These are phyloP conservation scores for Fraxinus sp. DNA, from an alignment of 305 asterid species.

Conservation along the genomic window DNA sequence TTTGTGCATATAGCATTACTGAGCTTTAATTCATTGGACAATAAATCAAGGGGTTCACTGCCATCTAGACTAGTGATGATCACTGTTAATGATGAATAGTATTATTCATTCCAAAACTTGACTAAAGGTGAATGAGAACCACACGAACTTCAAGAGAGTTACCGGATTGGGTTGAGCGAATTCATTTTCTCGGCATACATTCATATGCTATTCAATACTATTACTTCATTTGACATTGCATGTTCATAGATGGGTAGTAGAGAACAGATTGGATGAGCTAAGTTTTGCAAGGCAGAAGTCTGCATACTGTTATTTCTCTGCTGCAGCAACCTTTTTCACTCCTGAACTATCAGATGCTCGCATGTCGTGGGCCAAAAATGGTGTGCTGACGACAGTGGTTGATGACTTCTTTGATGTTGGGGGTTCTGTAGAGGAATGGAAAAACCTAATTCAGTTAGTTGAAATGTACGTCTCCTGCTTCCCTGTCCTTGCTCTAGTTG, in stretches of 20 bases:
- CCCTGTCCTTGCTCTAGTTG: conserved; percentile 12
- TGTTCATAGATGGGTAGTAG: conserved; percentile 68
- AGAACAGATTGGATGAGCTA: conserved; percentile 68
- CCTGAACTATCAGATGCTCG: conserved; percentile 84
- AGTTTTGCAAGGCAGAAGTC: conserved; percentile 78
- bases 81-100: too few species aligned
- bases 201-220: background rate
- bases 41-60: background rate
- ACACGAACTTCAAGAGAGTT: background rate
- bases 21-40: background rate
- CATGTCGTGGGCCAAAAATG: conserved; percentile 87
- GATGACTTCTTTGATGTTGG: conserved; percentile 91
- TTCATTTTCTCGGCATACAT: background rate
- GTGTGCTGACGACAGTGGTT: conserved; percentile 72
- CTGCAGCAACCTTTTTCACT: conserved; percentile 62
- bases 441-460: conserved; percentile 59
- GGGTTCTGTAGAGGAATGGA: conserved; percentile 74
- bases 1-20: background rate
- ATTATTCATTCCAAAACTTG: background rate
- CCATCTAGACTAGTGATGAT: background rate
- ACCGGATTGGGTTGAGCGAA: background rate
- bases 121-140: background rate
- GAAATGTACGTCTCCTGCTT: conserved; percentile 39
- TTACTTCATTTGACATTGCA: background rate
- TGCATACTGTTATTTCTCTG: conserved; percentile 88